Evolutionary conservation across 2,329 filamentous ascomycete genomes (phyloP), one percentile per base, ranked within the genome.

Genomic region (Claviceps monticola): DNA sequence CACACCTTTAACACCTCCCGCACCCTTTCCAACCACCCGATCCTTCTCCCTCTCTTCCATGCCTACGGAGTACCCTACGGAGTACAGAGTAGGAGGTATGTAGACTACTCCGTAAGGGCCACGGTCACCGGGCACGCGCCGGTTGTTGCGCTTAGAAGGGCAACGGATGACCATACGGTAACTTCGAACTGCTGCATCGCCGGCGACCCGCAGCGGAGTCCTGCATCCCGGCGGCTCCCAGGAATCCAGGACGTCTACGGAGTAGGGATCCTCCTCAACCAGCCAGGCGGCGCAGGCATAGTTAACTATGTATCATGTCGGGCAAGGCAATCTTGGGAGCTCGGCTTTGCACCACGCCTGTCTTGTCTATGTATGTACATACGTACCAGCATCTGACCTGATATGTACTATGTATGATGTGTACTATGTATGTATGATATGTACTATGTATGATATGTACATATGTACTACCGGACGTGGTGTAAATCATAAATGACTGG

Each of bases 1-100:
- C 42, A 36, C 45, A 19, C 45, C 45, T 36, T 19, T 29, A 34
- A 21, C 19, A n/a, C n/a, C 37, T 2, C 38, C 29, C 48, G 62
- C 62, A 49, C 62, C 62, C 51, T 41, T 48, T 45, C 58, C 60
- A 58, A 61, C 55, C 39, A 38, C 51, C 47, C 42, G 59, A 59
- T 54, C 53, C 56, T 64, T 62, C 61, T 61, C 58, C 58, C 59
- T 62, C 63, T 57, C 60, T 62, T 64, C 62, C 53, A 62, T 58
- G 42, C 17, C 48, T 17, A 17, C 43, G 29, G 3, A 29, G 23
- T 23, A 23, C 23, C n/a, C n/a, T n/a, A n/a, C n/a, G 4, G 23
- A 23, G 29, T 29, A 23, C 23, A 23, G 23, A 23, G 23, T 26
- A 21, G 21, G 19, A n/a, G n/a, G n/a, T n/a, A n/a, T n/a, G n/a